These are phyloP conservation scores for Lunasporangiospora selenospora DNA, from an alignment of 192 early-diverging fungal species.

Conservation along the genomic window DNA sequence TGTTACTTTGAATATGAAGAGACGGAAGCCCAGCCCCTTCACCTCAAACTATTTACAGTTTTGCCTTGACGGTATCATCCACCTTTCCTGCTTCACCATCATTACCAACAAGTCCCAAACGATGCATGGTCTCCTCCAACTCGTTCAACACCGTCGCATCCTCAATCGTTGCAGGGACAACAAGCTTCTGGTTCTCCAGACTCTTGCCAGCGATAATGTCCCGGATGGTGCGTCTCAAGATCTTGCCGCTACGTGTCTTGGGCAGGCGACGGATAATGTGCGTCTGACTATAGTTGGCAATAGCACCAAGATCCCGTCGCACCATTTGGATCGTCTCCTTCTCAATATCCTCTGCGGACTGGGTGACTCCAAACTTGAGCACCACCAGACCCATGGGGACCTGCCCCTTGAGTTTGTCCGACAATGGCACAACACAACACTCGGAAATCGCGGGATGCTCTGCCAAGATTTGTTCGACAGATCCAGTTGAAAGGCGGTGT, in stretches of 20 bases:
- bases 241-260: slow-evolving; percentile 88
- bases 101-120: slow-evolving; percentile 31
- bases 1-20: too few relatives aligned
- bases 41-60: slow-evolving; percentile 13
- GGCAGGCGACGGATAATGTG: slow-evolving; percentile 77
- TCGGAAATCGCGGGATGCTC: slow-evolving; percentile 69
- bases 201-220: slow-evolving; percentile 71
- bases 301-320: slow-evolving; percentile 76
- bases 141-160: slow-evolving; percentile 66
- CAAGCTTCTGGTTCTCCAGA: slow-evolving; percentile 46
- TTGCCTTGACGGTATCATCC: slow-evolving; percentile 45
- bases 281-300: slow-evolving; percentile 79
- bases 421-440: slow-evolving; percentile 71
- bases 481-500: slow-evolving; percentile 83
- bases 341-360: slow-evolving; percentile 10
- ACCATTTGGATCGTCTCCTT: slow-evolving; percentile 68
- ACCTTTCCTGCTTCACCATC: slow-evolving; percentile 44
- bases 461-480: slow-evolving; percentile 78
- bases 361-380: slow-evolving; percentile 38
- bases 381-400: slow-evolving; percentile 71
- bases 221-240: slow-evolving; percentile 78
- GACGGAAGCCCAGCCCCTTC: too few relatives aligned
- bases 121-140: slow-evolving; percentile 37
- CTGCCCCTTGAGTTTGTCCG: slow-evolving; percentile 72
- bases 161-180: slow-evolving; percentile 83